Evolutionary conservation across 176 grass and related monocot genomes (phyloP), one percentile per base, ranked within the genome.

Genomic region (Aegilops longissima): DNA sequence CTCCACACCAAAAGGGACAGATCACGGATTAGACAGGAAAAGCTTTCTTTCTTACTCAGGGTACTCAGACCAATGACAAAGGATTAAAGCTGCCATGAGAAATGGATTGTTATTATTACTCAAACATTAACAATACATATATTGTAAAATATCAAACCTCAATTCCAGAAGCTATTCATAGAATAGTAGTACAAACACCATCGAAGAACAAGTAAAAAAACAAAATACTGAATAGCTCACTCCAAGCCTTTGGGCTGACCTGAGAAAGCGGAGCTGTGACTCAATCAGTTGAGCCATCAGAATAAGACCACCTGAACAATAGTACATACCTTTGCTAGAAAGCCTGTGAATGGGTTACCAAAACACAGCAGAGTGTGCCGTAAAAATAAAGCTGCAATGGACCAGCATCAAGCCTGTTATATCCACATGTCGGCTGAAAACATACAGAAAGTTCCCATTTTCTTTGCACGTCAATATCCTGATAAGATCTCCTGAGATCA

Each of bases 321-420:
- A 81, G 78, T 61, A 51, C 83, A 47, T 47, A 61, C 59, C 88
- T 82, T 80, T 86, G 79, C 12, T 70, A 62, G 33, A 52, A 91
- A 80, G 85, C 67, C 74, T 84, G 89, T 38, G 13, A 84, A 84
- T 83, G 66, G 23, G 80, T 66, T 87, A 84, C 80, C 80, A 83
- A 89, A 76, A 87, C 74, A 27, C 66, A 90, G 66, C 70, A 84
- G 78, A 66, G 70, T 80, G 76, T 73, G 66, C 42, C 67, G 7
- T 63, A 54, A 45, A 77, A 83, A 78, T 66, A 73, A 66, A 83
- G 73, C 63, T 76, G 70, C 82, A 65, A 64, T 58, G 56, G 82
- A 74, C 66, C 59, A 12, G 38, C 31, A 86, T 72, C 84, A 66
- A 40, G 24, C 33, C 58, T 59, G 74, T 24, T 87, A 77, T 62